These are phyloP conservation scores for Bipolaris oryzae DNA, from an alignment of 2,329 filamentous ascomycete genomes.

Conservation along the genomic window DNA sequence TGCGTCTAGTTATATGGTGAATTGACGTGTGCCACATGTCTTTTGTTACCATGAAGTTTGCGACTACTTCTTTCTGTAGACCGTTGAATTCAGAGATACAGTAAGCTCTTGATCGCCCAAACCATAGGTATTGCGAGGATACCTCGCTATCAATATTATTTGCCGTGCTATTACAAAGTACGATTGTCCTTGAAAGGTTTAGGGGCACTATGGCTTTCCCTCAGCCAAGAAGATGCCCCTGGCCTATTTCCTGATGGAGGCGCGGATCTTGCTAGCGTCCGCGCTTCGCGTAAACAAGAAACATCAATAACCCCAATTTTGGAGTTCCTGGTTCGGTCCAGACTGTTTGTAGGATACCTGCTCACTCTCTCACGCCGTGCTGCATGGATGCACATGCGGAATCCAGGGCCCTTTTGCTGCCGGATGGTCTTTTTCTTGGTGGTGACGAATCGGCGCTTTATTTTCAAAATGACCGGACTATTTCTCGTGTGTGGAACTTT, in stretches of 20 bases:
- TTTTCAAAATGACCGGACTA: background rate
- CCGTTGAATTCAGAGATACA: background rate
- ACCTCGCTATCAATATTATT: background rate
- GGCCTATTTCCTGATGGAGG: slow-evolving; percentile 1
- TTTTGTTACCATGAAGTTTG: background rate
- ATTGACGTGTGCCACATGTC: background rate
- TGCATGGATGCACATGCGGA: background rate
- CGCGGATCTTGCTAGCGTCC: slow-evolving; percentile 12
- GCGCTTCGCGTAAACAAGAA: slow-evolving; percentile 7
- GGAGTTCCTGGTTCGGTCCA: slow-evolving; percentile 2
- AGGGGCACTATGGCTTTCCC: slow-evolving; percentile 5
- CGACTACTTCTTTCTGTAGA: background rate
- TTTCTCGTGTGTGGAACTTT: background rate
- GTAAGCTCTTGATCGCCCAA: background rate
- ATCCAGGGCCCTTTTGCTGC: background rate
- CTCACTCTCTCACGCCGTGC: background rate
- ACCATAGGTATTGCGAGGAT: background rate
- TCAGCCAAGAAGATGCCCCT: slow-evolving; percentile 8
- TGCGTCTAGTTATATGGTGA: background rate
- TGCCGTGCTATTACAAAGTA: background rate
- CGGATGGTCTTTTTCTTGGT: background rate
- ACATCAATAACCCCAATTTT: slow-evolving; percentile 1
- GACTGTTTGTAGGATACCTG: background rate
- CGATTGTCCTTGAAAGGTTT: background rate
- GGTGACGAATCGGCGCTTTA: background rate